phyloP scores from a whole-genome alignment of 192 early-diverging fungal genomes.

The Coemansia sp. region DNA sequence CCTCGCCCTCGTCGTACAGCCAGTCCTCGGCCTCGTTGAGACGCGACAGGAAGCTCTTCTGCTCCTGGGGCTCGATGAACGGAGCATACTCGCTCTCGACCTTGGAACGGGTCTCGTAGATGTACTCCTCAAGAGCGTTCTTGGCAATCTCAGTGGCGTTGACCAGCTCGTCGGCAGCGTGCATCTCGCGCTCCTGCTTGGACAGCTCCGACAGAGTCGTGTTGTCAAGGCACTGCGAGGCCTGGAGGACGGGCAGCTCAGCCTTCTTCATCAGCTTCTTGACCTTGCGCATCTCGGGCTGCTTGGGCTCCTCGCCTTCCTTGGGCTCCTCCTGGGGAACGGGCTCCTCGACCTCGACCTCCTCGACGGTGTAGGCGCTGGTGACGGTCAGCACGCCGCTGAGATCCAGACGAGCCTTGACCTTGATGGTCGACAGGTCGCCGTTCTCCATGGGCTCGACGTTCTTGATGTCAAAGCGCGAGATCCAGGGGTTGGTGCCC shows the following conservation, averaged over 20 bases:
- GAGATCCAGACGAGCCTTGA: conserved; percentile 87
- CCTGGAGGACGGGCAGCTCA: conserved; percentile 72
- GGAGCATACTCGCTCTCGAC: conserved; percentile 70
- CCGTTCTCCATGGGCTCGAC: conserved; percentile 65
- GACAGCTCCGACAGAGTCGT: conserved; percentile 63
- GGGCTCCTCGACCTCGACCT: conserved; percentile 80
- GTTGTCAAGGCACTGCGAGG: conserved; percentile 61
- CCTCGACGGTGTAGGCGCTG: conserved; percentile 85
- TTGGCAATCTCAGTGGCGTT: conserved; percentile 90
- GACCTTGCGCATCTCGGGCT: conserved; percentile 71
- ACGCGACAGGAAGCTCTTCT: conserved; percentile 66
- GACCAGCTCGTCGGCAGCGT: conserved; percentile 80
- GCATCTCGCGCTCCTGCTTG: conserved; percentile 86
- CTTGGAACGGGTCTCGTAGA: conserved; percentile 92
- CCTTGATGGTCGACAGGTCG: conserved; percentile 80
- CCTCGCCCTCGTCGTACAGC: conserved; percentile 97
- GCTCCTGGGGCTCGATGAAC: conserved; percentile 71
- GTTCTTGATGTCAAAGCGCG: conserved; percentile 81
- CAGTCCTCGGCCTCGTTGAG: conserved; percentile 90
- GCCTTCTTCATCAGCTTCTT: conserved; percentile 91
- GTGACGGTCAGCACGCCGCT: conserved; percentile 82
- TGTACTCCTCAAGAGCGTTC: conserved; percentile 97
- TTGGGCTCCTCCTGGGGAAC: conserved; percentile 59
- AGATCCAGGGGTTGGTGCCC: conserved; percentile 79
- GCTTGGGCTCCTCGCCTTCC: conserved; percentile 60